Conservation (phyloP, 179 eudicot genomes). For the Carnegiea gigantea region DNA sequence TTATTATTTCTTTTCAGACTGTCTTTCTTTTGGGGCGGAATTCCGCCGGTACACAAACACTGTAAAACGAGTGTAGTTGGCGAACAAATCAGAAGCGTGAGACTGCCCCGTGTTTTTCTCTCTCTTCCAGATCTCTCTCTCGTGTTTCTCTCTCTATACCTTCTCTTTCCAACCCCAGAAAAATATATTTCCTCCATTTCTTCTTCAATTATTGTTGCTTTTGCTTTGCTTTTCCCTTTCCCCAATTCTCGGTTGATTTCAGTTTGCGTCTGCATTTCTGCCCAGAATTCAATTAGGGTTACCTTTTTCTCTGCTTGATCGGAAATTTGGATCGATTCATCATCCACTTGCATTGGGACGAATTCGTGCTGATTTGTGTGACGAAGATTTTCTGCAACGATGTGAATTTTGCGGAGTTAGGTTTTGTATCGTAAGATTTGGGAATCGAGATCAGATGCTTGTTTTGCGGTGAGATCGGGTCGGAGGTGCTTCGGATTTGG, state of each 20-base stretch:
- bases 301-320: neutral
- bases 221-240: neutral
- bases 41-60: slow-evolving; percentile 1
- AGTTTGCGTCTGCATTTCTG: neutral
- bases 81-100: neutral
- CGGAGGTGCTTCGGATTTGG: neutral
- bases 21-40: neutral
- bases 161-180: slow-evolving; percentile 17
- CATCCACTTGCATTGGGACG: neutral
- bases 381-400: neutral
- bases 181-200: neutral
- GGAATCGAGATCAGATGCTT: neutral
- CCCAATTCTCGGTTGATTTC: neutral
- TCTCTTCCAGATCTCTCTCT: slow-evolving; percentile 31
- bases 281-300: slow-evolving; percentile 19
- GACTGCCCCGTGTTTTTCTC: slow-evolving; percentile 11
- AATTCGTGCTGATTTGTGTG: neutral
- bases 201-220: neutral
- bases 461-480: slow-evolving; percentile 9
- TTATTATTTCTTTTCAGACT: neutral
- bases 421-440: neutral
- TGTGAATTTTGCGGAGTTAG: neutral
- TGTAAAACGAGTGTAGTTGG: slow-evolving; percentile 1
- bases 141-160: slow-evolving; percentile 15
- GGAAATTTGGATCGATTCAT: neutral